Percentiles rank a stretch among this genome's conserved stretches.
Evolutionary conservation across 305 asterid genomes (phyloP).

Genomic region (Fraxinus nigra): DNA sequence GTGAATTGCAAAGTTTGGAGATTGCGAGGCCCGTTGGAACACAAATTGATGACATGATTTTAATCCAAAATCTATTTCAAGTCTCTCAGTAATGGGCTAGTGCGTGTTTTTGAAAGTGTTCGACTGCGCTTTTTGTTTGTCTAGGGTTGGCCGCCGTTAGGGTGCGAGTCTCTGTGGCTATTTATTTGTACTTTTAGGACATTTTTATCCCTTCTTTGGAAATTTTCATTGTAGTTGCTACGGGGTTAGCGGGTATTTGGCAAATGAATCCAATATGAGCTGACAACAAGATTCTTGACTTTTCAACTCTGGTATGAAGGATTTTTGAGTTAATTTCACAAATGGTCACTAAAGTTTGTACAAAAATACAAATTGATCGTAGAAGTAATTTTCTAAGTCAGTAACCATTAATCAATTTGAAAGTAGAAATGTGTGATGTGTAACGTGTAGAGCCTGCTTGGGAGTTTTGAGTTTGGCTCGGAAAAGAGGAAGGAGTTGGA

Average conservation of each 20-base stretch:
- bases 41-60: slow-evolving; percentile 30
- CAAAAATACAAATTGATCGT: not conserved
- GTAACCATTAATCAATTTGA: not conserved
- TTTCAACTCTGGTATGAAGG: not conserved
- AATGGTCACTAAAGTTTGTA: not conserved
- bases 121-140: slow-evolving; percentile 1
- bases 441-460: not conserved
- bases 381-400: not conserved
- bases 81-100: not conserved
- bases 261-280: not conserved
- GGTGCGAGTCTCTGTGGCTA: not conserved
- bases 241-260: not conserved
- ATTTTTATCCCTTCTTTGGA: not conserved
- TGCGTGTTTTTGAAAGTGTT: not conserved
- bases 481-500: slow-evolving; percentile 9
- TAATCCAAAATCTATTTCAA: not conserved
- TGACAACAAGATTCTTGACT: not conserved
- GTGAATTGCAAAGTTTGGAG: slow-evolving; percentile 20
- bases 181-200: not conserved
- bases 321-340: not conserved
- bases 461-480: not conserved
- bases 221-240: not conserved
- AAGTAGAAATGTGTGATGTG: not conserved
- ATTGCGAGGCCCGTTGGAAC: slow-evolving; percentile 20
- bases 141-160: not conserved